Conservation (phyloP, 768 basidiomycete genomes). For the Amanita molliuscula region DNA sequence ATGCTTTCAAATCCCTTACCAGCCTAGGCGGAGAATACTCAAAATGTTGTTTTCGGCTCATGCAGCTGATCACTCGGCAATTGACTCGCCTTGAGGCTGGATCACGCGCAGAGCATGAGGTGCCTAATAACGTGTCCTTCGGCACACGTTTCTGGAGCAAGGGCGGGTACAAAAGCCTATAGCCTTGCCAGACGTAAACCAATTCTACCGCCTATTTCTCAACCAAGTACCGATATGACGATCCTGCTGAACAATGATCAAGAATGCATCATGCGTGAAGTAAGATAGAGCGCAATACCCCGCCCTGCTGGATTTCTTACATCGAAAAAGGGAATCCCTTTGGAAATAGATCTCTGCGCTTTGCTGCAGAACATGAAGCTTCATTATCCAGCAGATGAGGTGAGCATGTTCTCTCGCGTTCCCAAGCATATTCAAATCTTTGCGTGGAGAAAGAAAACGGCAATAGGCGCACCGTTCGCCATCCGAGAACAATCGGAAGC, state of each 20-base stretch:
- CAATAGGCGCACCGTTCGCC: conserved; percentile 13
- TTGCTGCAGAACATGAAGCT: conserved; percentile 42
- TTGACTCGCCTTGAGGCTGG: conserved; percentile 13
- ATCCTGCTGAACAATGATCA: background rate
- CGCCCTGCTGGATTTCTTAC: background rate
- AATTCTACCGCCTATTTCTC: background rate
- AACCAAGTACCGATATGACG: background rate
- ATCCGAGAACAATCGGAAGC: conserved; percentile 9
- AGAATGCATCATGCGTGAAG: conserved; percentile 1
- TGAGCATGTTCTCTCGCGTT: conserved; percentile 11
- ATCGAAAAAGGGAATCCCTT: conserved; percentile 6
- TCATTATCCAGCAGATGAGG: conserved; percentile 22
- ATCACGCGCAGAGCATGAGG: conserved; percentile 19
- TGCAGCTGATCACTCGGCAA: conserved; percentile 7
- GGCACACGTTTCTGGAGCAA: background rate
- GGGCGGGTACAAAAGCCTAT: conserved; percentile 2
- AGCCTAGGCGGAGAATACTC: background rate
- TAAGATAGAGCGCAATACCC: background rate
- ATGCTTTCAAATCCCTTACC: background rate
- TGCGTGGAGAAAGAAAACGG: conserved; percentile 34
- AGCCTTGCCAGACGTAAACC: background rate
- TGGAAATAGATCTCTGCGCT: conserved; percentile 42
- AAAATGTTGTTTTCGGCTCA: conserved; percentile 5
- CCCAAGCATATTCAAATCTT: conserved; percentile 12
- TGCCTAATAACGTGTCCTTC: background rate